Conservation (phyloP, 768 basidiomycete genomes). For the Leccinum longicurvipes region DNA sequence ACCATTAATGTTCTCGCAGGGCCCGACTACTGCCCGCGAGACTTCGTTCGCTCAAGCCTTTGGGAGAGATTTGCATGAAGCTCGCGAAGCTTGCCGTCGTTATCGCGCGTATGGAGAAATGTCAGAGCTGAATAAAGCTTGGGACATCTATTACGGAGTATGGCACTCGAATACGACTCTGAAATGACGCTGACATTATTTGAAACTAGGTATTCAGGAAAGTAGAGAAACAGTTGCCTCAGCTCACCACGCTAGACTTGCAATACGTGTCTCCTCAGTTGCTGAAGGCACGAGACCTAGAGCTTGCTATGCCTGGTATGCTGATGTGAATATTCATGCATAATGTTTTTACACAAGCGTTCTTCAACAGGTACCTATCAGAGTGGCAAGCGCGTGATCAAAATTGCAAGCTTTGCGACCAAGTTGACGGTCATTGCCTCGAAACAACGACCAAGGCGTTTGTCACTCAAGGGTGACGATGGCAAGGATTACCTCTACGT, state of each 20-base stretch:
- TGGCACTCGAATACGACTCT: conserved; percentile 21
- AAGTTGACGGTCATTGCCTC: conserved; percentile 93
- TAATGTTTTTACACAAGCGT: not conserved
- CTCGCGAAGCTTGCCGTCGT: conserved; percentile 84
- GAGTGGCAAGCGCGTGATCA: conserved; percentile 78
- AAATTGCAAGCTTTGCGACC: conserved; percentile 79
- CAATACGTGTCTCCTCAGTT: conserved; percentile 96
- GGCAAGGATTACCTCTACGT: conserved; percentile 89
- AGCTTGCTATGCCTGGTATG: conserved; percentile 92
- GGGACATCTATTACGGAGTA: conserved; percentile 98
- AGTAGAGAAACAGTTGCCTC: conserved; percentile 90
- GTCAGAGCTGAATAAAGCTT: conserved; percentile 91
- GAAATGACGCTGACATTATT: conserved; percentile 1
- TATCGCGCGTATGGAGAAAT: conserved; percentile 85
- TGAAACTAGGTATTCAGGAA: conserved; percentile 82
- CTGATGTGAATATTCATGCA: not conserved
- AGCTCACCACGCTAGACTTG: conserved; percentile 84
- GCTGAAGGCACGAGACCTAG: conserved; percentile 82
- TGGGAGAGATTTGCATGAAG: conserved; percentile 87
- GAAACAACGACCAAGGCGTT: conserved; percentile 91
- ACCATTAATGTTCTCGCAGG: conserved; percentile 43
- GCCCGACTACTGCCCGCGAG: conserved; percentile 91
- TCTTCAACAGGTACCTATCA: conserved; percentile 76
- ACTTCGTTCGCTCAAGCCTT: conserved; percentile 94
- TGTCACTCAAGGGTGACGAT: conserved; percentile 85